phyloP scores from a whole-genome alignment of 352 stramenopile species.

The Phytophthora megakarya region DNA sequence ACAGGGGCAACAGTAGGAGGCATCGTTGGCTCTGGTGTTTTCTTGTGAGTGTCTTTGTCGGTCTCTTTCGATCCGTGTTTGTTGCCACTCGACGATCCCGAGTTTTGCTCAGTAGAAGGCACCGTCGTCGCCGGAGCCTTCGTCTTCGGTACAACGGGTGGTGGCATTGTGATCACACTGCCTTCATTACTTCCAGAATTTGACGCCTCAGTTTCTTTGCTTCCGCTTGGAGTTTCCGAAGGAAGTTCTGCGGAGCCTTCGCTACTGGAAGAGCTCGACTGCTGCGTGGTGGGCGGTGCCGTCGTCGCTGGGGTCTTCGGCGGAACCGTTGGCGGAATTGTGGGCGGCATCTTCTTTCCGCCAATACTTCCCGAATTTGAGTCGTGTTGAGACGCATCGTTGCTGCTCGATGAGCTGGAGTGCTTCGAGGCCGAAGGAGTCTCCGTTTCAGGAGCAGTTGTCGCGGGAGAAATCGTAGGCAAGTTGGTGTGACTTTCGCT shows the following conservation, averaged over 20 bases:
- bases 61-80: too few species aligned
- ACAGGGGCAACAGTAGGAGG: neutral
- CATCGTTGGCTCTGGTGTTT: neutral
- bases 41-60: neutral
- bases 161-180: neutral
- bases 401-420: neutral
- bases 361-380: slow-evolving; percentile 8
- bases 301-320: neutral
- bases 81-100: neutral
- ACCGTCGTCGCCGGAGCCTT: neutral
- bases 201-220: neutral
- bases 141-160: neutral
- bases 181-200: neutral
- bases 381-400: neutral
- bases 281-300: neutral
- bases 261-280: neutral
- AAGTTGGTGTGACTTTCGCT: neutral
- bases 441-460: neutral
- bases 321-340: neutral
- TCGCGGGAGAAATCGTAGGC: neutral
- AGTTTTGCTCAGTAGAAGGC: neutral
- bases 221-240: neutral
- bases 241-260: neutral
- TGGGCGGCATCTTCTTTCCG: slow-evolving; percentile 6
- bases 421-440: neutral